Percentiles rank a stretch among this genome's conserved stretches.
These are phyloP conservation scores for Abrus pulchellus DNA, from an alignment of 306 rosid genomes.

Conservation along the genomic window DNA sequence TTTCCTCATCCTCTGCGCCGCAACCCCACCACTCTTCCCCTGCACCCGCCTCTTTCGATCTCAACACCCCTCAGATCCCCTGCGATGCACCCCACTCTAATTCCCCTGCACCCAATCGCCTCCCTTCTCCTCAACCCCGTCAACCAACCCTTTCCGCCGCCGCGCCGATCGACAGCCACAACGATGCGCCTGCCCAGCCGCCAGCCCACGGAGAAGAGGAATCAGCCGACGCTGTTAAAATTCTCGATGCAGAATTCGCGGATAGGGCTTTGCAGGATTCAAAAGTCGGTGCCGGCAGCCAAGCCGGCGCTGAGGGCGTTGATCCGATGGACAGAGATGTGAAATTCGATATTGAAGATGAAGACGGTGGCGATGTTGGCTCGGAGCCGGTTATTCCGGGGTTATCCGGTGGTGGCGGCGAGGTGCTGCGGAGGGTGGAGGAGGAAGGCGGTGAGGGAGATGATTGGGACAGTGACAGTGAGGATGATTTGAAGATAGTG, in stretches of 20 bases:
- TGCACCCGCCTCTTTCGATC: constrained; percentile 70
- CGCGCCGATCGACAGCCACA: constrained; percentile 15
- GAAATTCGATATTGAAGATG: constrained; percentile 91
- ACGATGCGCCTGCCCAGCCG: neutral
- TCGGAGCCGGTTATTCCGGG: constrained; percentile 87
- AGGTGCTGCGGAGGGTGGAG: constrained; percentile 48
- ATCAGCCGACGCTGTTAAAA: constrained; percentile 21
- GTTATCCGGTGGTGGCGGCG: constrained; percentile 45
- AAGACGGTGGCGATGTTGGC: constrained; percentile 49
- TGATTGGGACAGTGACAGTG: constrained; percentile 96
- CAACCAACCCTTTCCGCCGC: neutral
- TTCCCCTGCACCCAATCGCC: constrained; percentile 51
- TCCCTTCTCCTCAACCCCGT: constrained; percentile 41
- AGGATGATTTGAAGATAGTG: constrained; percentile 96
- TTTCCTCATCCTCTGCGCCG: constrained; percentile 56
- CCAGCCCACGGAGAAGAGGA: neutral
- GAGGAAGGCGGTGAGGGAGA: constrained; percentile 54
- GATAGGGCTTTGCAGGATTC: constrained; percentile 44
- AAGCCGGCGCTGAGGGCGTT: constrained; percentile 34
- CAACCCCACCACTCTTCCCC: constrained; percentile 49
- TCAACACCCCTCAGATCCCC: constrained; percentile 53
- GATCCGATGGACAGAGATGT: constrained; percentile 77
- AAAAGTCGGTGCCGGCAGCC: constrained; percentile 11
- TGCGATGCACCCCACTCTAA: constrained; percentile 50
- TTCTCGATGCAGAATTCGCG: neutral